These are phyloP conservation scores for Hymenoscyphus linearis DNA, from an alignment of 2,329 filamentous ascomycete species.

Conservation along the genomic window DNA sequence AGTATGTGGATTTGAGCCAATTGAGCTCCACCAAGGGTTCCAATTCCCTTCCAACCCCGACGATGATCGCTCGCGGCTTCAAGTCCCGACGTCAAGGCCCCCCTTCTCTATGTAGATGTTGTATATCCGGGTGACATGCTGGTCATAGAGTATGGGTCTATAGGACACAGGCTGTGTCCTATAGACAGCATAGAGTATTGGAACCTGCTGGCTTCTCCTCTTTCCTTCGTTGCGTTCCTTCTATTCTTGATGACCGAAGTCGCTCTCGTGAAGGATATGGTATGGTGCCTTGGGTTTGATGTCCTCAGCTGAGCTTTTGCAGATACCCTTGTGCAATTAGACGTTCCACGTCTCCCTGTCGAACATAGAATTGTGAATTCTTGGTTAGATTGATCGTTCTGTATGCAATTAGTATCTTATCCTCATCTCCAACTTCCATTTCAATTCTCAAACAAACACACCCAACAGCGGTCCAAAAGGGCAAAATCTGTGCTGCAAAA, in stretches of 20 bases:
- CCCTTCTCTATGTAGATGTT: not conserved
- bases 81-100: not conserved
- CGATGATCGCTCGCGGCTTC: conserved; percentile 1
- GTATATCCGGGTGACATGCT: not conserved
- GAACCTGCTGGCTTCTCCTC: not conserved
- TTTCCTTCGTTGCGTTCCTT: not conserved
- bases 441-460: not conserved
- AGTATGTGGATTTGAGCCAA: not conserved
- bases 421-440: not conserved
- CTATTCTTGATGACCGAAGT: not conserved
- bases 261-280: not conserved
- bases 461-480: not conserved
- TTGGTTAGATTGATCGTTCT: conserved; percentile 94
- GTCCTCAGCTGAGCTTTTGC: conserved; percentile 74
- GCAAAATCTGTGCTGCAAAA: not conserved
- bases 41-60: not conserved
- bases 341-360: conserved; percentile 91
- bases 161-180: too few relatives aligned
- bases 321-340: conserved; percentile 92
- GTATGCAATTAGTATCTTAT: not conserved
- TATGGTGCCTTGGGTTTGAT: not conserved
- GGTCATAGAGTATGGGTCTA: not conserved
- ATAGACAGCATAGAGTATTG: not conserved
- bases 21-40: not conserved
- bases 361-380: conserved; percentile 96